phyloP scores from a whole-genome alignment of 1,284 basidiomycete genomes.

The Austroboletus novae-zelandiae region DNA sequence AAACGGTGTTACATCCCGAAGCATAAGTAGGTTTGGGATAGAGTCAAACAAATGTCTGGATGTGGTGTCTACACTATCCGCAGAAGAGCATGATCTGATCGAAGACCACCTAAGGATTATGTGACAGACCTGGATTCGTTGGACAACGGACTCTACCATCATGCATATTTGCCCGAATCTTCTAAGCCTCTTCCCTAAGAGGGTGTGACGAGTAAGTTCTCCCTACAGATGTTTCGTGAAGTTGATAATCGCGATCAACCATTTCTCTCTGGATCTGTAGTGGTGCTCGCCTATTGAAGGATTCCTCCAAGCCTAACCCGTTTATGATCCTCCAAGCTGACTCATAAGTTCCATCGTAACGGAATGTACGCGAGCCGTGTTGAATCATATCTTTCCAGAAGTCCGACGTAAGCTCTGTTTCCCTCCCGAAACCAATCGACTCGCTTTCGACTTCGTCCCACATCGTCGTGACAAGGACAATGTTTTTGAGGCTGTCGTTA shows the following conservation, averaged over 20 bases:
- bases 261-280: constrained; percentile 20
- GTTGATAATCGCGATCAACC: constrained; percentile 12
- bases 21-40: no score
- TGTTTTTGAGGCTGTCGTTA: constrained; percentile 17
- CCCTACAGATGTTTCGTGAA: constrained; percentile 18
- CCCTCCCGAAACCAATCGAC: constrained; percentile 15
- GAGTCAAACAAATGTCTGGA: no score
- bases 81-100: no score
- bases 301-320: constrained; percentile 1
- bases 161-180: no score
- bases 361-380: constrained; percentile 10
- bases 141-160: neutral
- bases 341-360: constrained; percentile 9
- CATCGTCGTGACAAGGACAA: constrained; percentile 31
- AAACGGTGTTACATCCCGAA: no score
- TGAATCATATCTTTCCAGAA: constrained; percentile 16
- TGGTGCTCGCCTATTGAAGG: neutral
- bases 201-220: no score
- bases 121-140: no score
- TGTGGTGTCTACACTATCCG: no score
- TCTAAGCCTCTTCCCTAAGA: no score
- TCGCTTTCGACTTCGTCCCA: constrained; percentile 26
- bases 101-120: no score
- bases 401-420: constrained; percentile 9
- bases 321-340: constrained; percentile 19